Percentiles rank a stretch among this genome's conserved stretches.
These are phyloP conservation scores for Thielaviopsis populi DNA, from an alignment of 2,329 filamentous ascomycete species.

Conservation along the genomic window DNA sequence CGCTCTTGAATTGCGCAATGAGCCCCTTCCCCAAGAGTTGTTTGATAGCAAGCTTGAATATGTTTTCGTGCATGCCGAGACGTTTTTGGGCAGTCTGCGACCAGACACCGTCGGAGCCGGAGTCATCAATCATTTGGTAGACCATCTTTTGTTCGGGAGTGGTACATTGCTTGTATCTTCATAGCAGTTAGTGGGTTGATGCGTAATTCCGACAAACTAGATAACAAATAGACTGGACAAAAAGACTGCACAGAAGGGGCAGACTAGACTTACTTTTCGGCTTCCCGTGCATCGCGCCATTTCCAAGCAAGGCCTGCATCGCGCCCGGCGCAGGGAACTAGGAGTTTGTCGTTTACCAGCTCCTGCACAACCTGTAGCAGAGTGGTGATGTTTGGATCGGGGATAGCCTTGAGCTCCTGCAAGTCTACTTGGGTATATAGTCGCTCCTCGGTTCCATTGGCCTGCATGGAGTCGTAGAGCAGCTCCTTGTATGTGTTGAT, in stretches of 20 bases:
- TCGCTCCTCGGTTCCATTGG: slow-evolving; percentile 32
- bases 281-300: slow-evolving; percentile 43
- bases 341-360: slow-evolving; percentile 45
- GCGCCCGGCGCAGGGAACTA: slow-evolving; percentile 33
- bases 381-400: slow-evolving; percentile 38
- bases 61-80: slow-evolving; percentile 69
- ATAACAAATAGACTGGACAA: not conserved
- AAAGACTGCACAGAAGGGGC: not conserved
- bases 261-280: slow-evolving; percentile 37
- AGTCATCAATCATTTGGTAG: slow-evolving; percentile 77
- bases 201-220: not conserved
- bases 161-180: slow-evolving; percentile 42
- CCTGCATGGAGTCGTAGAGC: slow-evolving; percentile 41
- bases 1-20: slow-evolving; percentile 80
- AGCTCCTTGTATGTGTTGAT: slow-evolving; percentile 38
- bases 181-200: not conserved
- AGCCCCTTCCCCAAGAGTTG: slow-evolving; percentile 66
- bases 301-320: slow-evolving; percentile 39
- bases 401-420: slow-evolving; percentile 40
- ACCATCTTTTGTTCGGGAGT: slow-evolving; percentile 69
- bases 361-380: slow-evolving; percentile 42
- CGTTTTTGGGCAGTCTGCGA: slow-evolving; percentile 66
- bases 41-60: slow-evolving; percentile 69
- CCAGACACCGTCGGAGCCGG: slow-evolving; percentile 79
- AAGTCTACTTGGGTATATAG: slow-evolving; percentile 46